These are phyloP conservation scores for Pleurotus sapidus DNA, from an alignment of 768 basidiomycete species.

Conservation along the genomic window DNA sequence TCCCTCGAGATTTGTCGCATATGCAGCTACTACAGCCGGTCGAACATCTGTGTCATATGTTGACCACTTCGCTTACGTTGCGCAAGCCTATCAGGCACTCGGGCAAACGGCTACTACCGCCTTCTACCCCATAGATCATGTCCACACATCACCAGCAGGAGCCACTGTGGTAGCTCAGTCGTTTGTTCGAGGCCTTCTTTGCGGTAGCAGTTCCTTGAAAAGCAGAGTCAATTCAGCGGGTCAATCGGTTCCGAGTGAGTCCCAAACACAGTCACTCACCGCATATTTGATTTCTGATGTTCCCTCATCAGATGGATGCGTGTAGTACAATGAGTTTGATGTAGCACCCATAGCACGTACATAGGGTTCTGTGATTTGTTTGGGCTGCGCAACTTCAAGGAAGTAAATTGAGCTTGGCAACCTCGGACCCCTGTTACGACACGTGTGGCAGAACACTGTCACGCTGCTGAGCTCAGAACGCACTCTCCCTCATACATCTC, in stretches of 20 bases:
- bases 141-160: constrained; percentile 40
- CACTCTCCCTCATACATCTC: neutral
- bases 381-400: neutral
- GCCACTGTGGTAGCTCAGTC: constrained; percentile 46
- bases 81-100: constrained; percentile 36
- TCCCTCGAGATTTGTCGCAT: constrained; percentile 41
- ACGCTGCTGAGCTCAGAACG: neutral
- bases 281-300: neutral
- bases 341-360: too few relatives aligned
- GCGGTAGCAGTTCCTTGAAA: constrained; percentile 31
- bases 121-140: constrained; percentile 45
- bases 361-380: too few relatives aligned
- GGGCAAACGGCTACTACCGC: constrained; percentile 35
- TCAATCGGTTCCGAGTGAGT: constrained; percentile 31
- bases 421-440: neutral
- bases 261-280: neutral
- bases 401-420: neutral
- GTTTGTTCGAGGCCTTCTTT: constrained; percentile 43
- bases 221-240: constrained; percentile 33
- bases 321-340: neutral
- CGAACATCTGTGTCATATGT: constrained; percentile 38
- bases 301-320: neutral
- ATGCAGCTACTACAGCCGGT: constrained; percentile 35
- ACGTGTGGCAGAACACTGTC: neutral
- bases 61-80: constrained; percentile 44